Evolutionary conservation across 1,284 basidiomycete species (phyloP).

Genomic region (Porogramme epimiltina): DNA sequence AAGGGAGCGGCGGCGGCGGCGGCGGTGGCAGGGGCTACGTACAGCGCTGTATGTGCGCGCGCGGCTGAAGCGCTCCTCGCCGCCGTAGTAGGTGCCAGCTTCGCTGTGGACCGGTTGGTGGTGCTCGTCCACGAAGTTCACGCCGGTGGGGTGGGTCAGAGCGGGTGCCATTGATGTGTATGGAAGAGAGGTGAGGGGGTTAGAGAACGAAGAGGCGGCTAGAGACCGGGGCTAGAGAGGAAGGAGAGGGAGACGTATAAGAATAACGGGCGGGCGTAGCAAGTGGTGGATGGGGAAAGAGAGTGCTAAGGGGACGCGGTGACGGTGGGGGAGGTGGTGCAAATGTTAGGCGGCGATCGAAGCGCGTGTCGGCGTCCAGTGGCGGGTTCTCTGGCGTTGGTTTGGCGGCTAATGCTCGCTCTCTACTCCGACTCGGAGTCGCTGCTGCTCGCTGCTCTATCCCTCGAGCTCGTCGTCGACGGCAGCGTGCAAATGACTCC

Average conservation of each 20-base stretch:
- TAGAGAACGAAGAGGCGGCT: not conserved
- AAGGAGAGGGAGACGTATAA: constrained; percentile 6
- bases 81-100: constrained; percentile 82
- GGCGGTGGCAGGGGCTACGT: constrained; percentile 25
- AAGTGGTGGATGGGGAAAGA: constrained; percentile 9
- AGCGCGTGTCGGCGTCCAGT: constrained; percentile 15
- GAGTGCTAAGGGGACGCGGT: constrained; percentile 6
- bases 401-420: constrained; percentile 1
- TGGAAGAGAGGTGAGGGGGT: constrained; percentile 4
- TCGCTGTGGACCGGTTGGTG: constrained; percentile 63
- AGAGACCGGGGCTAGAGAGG: constrained; percentile 1
- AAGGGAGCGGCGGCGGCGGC: not conserved
- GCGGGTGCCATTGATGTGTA: constrained; percentile 35
- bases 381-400: not conserved
- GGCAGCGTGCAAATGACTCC: not conserved
- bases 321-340: constrained; percentile 17
- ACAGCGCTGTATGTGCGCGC: constrained; percentile 86
- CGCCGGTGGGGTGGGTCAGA: constrained; percentile 56
- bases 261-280: constrained; percentile 1
- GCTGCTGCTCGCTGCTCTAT: constrained; percentile 1
- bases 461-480: constrained; percentile 11
- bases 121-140: constrained; percentile 69
- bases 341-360: constrained; percentile 15
- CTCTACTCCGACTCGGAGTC: not conserved
- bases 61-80: constrained; percentile 73